Conservation (phyloP, 495 filamentous ascomycete genomes). For the Neurospora sp. region DNA sequence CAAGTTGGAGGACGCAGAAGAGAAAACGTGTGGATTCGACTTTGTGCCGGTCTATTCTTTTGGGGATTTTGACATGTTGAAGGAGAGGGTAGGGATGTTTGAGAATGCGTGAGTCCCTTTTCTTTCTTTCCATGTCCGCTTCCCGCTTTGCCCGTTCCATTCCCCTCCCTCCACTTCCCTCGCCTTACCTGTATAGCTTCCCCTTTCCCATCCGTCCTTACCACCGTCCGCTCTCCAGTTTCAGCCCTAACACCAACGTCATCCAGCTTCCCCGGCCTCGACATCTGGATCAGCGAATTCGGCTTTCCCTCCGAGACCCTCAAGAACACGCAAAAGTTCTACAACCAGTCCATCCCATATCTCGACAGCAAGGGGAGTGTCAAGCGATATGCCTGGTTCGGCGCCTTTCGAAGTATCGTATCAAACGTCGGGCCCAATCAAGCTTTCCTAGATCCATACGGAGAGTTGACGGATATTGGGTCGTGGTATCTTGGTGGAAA, state of each 20-base stretch:
- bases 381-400: constrained; percentile 54
- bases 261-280: constrained; percentile 32
- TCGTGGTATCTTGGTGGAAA: constrained; percentile 47
- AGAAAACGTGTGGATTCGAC: constrained; percentile 41
- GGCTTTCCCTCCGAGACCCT: constrained; percentile 34
- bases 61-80: constrained; percentile 46
- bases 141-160: too few species aligned
- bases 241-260: not conserved
- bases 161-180: too few species aligned
- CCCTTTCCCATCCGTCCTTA: not conserved
- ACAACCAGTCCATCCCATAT: constrained; percentile 40
- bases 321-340: constrained; percentile 42
- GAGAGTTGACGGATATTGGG: constrained; percentile 50
- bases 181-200: too few species aligned
- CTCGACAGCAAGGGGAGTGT: constrained; percentile 42
- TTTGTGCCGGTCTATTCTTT: constrained; percentile 62
- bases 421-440: constrained; percentile 49
- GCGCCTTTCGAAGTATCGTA: constrained; percentile 45
- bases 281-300: constrained; percentile 53
- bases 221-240: too few species aligned
- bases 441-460: constrained; percentile 43
- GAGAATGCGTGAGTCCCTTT: constrained; percentile 11
- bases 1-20: not conserved
- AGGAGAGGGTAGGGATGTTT: constrained; percentile 25
- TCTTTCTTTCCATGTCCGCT: not conserved